A percentile compares a stretch with the other conserved stretches of the same genome.
These are phyloP conservation scores for Chlamydomonas reinhardtii DNA, from an alignment of 163 green algal species.

Conservation along the genomic window DNA sequence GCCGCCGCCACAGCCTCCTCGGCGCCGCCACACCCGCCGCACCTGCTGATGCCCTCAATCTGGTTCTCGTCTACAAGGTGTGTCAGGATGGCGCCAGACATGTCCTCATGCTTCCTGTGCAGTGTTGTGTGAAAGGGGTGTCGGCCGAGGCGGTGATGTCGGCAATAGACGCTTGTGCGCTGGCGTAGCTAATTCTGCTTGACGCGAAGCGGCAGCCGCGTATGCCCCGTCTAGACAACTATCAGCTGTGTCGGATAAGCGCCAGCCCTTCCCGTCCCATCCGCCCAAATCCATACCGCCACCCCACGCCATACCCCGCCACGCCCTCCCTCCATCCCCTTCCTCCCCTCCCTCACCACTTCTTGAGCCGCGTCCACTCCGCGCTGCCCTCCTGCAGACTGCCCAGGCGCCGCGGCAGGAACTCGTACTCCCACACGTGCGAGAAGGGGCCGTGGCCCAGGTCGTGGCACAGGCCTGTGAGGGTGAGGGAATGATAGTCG, in stretches of 20 bases:
- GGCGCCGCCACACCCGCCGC: background rate
- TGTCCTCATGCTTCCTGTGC: conserved; percentile 88
- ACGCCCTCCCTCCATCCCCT: too few species aligned
- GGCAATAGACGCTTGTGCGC: too few species aligned
- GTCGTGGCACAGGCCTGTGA: conserved; percentile 91
- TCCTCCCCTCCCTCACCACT: background rate
- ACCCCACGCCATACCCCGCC: background rate
- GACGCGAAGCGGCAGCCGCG: too few species aligned
- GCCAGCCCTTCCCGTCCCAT: too few species aligned
- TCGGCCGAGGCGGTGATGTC: too few species aligned
- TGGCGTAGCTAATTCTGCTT: too few species aligned
- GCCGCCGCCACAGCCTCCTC: too few species aligned
- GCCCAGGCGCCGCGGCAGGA: conserved; percentile 66
- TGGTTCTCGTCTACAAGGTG: conserved; percentile 71
- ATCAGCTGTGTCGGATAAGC: too few species aligned
- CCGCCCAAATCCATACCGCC: background rate
- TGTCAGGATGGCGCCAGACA: conserved; percentile 82
- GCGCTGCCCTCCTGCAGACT: background rate
- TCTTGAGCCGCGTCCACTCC: background rate
- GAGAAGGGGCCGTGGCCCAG: conserved; percentile 93
- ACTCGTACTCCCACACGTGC: conserved; percentile 91
- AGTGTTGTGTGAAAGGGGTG: background rate
- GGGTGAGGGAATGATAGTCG: too few species aligned
- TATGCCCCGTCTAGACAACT: too few species aligned
- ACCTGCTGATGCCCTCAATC: conserved; percentile 64